Evolutionary conservation across 2,329 filamentous ascomycete species (phyloP), one percentile per base, ranked within the genome.

Genomic region (Fusarium sp.): DNA sequence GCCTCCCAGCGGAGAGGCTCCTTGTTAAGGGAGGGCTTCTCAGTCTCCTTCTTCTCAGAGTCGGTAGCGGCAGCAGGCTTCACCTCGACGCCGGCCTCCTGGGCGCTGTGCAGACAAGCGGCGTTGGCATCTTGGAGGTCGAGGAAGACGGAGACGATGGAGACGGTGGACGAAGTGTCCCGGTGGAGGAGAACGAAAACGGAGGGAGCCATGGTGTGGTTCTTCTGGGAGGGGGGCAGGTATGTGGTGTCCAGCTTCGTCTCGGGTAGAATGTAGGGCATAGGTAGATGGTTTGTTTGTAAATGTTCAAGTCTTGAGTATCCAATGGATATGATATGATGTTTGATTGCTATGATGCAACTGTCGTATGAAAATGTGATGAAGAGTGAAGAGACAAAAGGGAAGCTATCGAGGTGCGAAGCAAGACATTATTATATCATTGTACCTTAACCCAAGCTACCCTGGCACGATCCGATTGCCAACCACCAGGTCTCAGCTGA

Each of bases 81-180:
- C 38, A 64, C 71, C 8, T 74, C 71, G 45, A 81, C 72, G 22
- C 80, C 77, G 10, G 76, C 76, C 54, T 80, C 78, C 42, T 62
- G 61, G 11, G 79, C 81, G 6, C 80, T 71, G 34, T 72, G 65
- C n/a, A 80, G 67, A 42, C 80, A 83, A 34, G 80, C 79, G 18
- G 74, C 73, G 67, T 84, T 84, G 59, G 82, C 82, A 72, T 83
- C 82, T 13, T 79, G 74, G 9, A 84, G 76, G 29, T 78, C 76
- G 27, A 79, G 76, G 66, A 78, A 83, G 64, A 80, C 80, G 69
- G 79, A 80, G 35, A 79, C 67, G 31, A 83, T 74, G 52, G 73
- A 75, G 31, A 78, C 76, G 10, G 73, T 75, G 34, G 61, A 71
- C 57, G 59, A 67, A 29, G 71, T 70, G 74, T 83, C 81, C 50